These are phyloP conservation scores for Pyrenochaeta sp. DNA, from an alignment of 2,329 filamentous ascomycete genomes.

Conservation along the genomic window DNA sequence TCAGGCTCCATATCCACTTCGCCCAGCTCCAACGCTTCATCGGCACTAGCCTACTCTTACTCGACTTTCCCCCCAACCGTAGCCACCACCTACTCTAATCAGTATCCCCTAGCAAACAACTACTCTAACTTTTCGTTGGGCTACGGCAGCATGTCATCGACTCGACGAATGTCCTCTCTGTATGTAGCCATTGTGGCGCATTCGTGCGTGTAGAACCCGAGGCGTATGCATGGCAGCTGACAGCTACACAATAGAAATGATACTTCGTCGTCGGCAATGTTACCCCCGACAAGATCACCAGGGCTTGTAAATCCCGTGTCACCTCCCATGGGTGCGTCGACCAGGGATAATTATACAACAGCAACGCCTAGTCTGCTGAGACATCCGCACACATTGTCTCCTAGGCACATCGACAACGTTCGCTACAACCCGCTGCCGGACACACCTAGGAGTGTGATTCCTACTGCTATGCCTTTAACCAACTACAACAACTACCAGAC, in stretches of 20 bases:
- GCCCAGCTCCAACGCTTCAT: constrained; percentile 61
- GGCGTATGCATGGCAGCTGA: constrained; percentile 51
- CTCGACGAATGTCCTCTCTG: constrained; percentile 54
- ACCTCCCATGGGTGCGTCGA: constrained; percentile 49
- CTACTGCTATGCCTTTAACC: constrained; percentile 41
- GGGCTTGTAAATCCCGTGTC: constrained; percentile 53
- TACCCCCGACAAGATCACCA: constrained; percentile 54
- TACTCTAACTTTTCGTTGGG: constrained; percentile 48
- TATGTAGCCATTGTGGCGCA: constrained; percentile 52
- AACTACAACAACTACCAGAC: constrained; percentile 29
- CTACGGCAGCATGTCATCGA: constrained; percentile 51
- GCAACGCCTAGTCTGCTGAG: constrained; percentile 49
- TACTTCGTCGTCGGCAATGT: constrained; percentile 58
- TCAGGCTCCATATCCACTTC: constrained; percentile 63
- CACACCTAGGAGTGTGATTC: constrained; percentile 47
- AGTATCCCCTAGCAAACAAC: constrained; percentile 40
- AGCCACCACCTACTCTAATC: constrained; percentile 46
- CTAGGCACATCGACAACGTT: constrained; percentile 43
- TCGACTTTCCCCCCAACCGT: constrained; percentile 44
- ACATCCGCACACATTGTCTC: constrained; percentile 44
- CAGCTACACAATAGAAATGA: constrained; percentile 52
- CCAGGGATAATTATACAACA: constrained; percentile 57
- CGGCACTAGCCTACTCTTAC: constrained; percentile 56
- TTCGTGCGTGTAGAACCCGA: constrained; percentile 44
- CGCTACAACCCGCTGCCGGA: constrained; percentile 47